Evolutionary conservation across 345 rosid genomes (phyloP).

Genomic region (Linum tenue): DNA sequence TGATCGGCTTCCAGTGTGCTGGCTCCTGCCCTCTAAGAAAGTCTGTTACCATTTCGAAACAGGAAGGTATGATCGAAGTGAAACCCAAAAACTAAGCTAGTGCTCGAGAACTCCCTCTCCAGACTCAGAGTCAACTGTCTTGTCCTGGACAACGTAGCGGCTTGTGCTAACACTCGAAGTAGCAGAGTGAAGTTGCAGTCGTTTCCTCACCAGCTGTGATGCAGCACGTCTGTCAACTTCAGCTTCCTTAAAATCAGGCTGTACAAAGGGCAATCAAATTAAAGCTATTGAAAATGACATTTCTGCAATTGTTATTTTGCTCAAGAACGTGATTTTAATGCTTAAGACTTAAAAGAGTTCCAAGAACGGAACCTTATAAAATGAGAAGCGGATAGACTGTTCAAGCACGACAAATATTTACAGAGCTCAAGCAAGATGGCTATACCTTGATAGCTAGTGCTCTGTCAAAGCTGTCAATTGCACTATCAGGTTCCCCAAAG

Average conservation of each 20-base stretch:
- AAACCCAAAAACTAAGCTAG: background rate
- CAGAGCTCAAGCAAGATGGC: background rate
- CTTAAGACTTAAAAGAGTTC: too few relatives aligned
- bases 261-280: conserved; percentile 9
- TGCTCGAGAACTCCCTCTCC: background rate
- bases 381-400: background rate
- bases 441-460: conserved; percentile 63
- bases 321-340: too few relatives aligned
- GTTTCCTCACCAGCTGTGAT: conserved; percentile 51
- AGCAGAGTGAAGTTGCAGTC: conserved; percentile 58
- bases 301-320: too few relatives aligned
- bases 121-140: conserved; percentile 15
- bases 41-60: background rate
- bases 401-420: background rate
- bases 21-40: too few relatives aligned
- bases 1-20: too few relatives aligned
- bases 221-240: conserved; percentile 53
- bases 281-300: background rate
- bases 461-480: conserved; percentile 58
- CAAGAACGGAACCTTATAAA: too few relatives aligned
- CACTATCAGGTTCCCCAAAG: conserved; percentile 85
- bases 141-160: conserved; percentile 51
- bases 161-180: conserved; percentile 34
- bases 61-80: background rate
- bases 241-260: conserved; percentile 53